Base-by-base conservation (phyloP, 768 basidiomycete species). In the Russula earlei region DNA sequence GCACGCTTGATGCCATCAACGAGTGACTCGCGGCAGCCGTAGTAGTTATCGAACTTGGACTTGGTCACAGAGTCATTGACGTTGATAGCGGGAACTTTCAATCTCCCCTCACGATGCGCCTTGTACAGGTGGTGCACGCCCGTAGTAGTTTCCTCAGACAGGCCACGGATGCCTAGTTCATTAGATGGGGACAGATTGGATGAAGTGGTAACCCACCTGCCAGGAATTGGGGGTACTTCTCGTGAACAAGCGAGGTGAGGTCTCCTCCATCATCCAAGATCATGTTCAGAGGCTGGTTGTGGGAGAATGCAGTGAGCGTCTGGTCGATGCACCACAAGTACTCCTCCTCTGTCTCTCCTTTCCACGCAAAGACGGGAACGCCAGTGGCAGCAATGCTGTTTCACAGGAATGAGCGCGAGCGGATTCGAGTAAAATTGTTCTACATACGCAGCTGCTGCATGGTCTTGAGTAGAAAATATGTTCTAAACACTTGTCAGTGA, bases 1-100 rank as follows among this genome's bases (percentile, higher is more conserved):
- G 96, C 96, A 68, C 96, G 93, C 83, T 99, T 99, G 77, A 99
- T 97, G 65, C 96, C 96, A 70, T 99, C 96, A 59, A 99, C 96
- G 61, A 99, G 89, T 31, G 96, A 99, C 74, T 99, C 96, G 68
- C 96, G 91, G 77, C 96, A 99, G 60, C 96, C 96, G 70, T 99
- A 99, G 75, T 91, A 87, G 77, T 92, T 91, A 75, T 94, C 88
- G 70, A 99, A 99, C 79, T 99, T 99, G 69, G 93, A 96, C 75
- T 99, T 99, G 63, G 96, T 99, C 68, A 99, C 96, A 5, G 95
- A 96, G 76, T 96, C 94, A 72, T 98, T 98, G 68, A 99, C 96
- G 72, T 99, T 99, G 80, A 99, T 98, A 61, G 96, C 96, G 58
- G 96, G 95, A 63, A 97, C 79, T 78, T 93, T 95, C 68, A 99